Evolutionary conservation across 176 grass and related monocot genomes (phyloP).

Genomic region (Oryza officinalis): DNA sequence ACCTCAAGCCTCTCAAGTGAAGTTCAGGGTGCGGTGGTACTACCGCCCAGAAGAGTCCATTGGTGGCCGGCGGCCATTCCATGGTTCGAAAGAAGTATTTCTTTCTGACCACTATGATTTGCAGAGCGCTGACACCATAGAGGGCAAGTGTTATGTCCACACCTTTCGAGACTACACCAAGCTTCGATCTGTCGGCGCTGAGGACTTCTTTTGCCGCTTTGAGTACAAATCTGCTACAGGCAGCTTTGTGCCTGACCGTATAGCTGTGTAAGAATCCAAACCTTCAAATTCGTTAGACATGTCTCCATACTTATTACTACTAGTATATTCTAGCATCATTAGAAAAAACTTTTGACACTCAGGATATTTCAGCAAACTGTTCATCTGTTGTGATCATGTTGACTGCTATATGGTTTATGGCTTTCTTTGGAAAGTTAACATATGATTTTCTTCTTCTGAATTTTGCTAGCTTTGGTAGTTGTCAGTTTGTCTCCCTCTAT

Average conservation of each 20-base stretch:
- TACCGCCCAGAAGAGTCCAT: constrained; percentile 92
- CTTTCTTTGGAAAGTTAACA: not conserved
- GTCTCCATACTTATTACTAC: not conserved
- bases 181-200: constrained; percentile 65
- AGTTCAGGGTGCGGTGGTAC: constrained; percentile 78
- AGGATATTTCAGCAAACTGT: constrained; percentile 4
- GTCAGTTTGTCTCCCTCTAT: not conserved
- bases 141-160: constrained; percentile 83
- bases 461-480: not conserved
- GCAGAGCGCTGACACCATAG: constrained; percentile 92
- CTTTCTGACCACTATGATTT: constrained; percentile 90
- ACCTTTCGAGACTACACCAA: constrained; percentile 72
- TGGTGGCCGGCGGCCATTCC: constrained; percentile 66
- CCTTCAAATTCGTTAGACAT: not conserved
- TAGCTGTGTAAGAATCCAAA: constrained; percentile 75
- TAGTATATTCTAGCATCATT: constrained; percentile 4
- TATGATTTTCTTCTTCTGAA: not conserved
- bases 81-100: constrained; percentile 81
- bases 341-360: not conserved
- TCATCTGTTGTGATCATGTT: not conserved
- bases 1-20: constrained; percentile 58
- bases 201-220: constrained; percentile 88
- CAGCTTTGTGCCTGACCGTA: constrained; percentile 72
- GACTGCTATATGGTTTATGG: not conserved
- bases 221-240: constrained; percentile 80